These are phyloP conservation scores for Trametes cubensis DNA, from an alignment of 768 basidiomycete species.

Conservation along the genomic window DNA sequence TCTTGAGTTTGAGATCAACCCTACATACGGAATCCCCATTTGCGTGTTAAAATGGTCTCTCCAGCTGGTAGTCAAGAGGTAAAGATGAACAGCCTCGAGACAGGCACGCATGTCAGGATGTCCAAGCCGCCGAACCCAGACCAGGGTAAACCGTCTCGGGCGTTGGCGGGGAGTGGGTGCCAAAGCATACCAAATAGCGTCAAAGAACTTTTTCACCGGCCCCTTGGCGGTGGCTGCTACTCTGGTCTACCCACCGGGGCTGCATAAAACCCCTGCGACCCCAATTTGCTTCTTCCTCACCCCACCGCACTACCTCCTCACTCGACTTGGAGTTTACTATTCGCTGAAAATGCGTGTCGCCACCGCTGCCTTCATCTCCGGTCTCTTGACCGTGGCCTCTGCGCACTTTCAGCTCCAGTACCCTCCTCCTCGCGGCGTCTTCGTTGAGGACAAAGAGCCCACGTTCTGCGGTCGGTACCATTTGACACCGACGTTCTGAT, in stretches of 20 bases:
- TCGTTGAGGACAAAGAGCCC: constrained; percentile 60
- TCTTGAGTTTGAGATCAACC: too few relatives aligned
- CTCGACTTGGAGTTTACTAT: not conserved
- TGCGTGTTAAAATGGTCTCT: too few relatives aligned
- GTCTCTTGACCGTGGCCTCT: constrained; percentile 38
- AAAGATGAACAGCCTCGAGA: not conserved
- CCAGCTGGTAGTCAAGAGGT: too few relatives aligned
- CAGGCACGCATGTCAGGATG: constrained; percentile 6
- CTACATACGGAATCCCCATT: too few relatives aligned
- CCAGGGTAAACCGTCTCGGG: not conserved
- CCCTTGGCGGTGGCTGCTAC: constrained; percentile 13
- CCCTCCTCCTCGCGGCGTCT: constrained; percentile 71
- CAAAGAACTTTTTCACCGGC: constrained; percentile 34
- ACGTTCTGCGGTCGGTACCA: constrained; percentile 66
- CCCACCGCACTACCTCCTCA: constrained; percentile 4
- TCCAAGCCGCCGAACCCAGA: not conserved
- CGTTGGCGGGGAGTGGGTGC: not conserved
- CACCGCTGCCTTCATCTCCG: constrained; percentile 39
- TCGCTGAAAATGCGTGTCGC: constrained; percentile 38
- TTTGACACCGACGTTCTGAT: too few relatives aligned
- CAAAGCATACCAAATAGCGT: constrained; percentile 29
- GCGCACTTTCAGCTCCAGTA: constrained; percentile 82
- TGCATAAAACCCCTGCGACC: constrained; percentile 20
- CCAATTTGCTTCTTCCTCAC: not conserved
- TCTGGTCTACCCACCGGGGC: constrained; percentile 7